These are phyloP conservation scores for Obba rivulosa DNA, from an alignment of 768 basidiomycete genomes.

Conservation along the genomic window DNA sequence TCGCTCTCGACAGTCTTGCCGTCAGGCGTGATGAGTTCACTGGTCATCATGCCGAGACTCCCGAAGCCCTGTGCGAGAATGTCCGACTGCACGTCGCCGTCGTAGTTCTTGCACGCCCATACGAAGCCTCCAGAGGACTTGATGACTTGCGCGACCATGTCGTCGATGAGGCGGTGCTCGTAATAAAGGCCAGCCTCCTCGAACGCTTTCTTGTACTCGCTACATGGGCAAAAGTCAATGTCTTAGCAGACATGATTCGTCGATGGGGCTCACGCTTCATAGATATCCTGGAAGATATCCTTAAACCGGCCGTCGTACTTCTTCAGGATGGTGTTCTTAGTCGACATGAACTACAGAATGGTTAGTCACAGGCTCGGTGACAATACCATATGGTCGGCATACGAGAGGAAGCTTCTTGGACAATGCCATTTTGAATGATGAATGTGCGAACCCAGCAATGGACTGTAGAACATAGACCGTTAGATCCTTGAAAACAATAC, in stretches of 20 bases:
- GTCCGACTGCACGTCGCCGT: slow-evolving; percentile 68
- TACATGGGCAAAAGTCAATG: slow-evolving; percentile 14
- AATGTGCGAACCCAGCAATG: slow-evolving; percentile 92
- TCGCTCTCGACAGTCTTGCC: slow-evolving; percentile 91
- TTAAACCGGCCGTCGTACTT: slow-evolving; percentile 99
- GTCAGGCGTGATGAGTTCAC: slow-evolving; percentile 91
- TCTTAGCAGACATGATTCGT: not conserved
- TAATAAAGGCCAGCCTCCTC: slow-evolving; percentile 75
- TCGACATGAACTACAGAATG: slow-evolving; percentile 78
- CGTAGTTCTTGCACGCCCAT: slow-evolving; percentile 66
- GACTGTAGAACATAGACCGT: slow-evolving; percentile 47
- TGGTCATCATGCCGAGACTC: slow-evolving; percentile 96
- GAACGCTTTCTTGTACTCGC: slow-evolving; percentile 66
- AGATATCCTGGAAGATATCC: slow-evolving; percentile 98
- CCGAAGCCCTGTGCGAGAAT: slow-evolving; percentile 98
- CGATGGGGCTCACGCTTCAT: slow-evolving; percentile 49
- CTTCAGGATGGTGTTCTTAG: slow-evolving; percentile 97
- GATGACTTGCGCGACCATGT: slow-evolving; percentile 98
- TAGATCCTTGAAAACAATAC: not conserved
- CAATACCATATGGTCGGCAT: slow-evolving; percentile 10
- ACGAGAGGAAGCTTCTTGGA: slow-evolving; percentile 73
- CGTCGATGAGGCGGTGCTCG: slow-evolving; percentile 95
- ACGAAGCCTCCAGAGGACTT: slow-evolving; percentile 88
- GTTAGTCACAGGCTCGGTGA: not conserved
- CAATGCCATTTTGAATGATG: slow-evolving; percentile 95